A percentile compares a stretch with the other conserved stretches of the same genome.
These are phyloP conservation scores for Psilocybe azurescens DNA, from an alignment of 768 basidiomycete species.

Conservation along the genomic window DNA sequence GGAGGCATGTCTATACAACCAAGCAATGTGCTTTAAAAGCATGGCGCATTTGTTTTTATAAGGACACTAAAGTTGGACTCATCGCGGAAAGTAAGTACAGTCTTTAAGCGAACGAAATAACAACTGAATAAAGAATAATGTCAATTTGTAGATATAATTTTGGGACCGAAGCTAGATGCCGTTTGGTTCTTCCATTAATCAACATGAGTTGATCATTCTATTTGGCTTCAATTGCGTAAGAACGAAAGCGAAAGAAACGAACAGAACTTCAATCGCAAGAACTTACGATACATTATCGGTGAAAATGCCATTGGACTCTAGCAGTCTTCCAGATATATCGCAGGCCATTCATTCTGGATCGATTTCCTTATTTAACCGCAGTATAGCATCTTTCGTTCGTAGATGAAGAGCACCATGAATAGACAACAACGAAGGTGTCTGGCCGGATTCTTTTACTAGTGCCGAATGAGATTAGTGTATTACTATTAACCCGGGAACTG, in stretches of 20 bases:
- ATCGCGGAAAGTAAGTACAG: too few species aligned
- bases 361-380: background rate
- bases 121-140: too few species aligned
- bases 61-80: too few species aligned
- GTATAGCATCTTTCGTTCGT: background rate
- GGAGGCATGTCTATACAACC: too few species aligned
- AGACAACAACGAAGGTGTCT: background rate
- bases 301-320: background rate
- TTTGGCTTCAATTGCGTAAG: background rate
- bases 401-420: background rate
- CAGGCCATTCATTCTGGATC: background rate
- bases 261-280: background rate
- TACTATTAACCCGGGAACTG: too few species aligned
- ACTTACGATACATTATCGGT: background rate
- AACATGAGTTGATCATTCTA: background rate
- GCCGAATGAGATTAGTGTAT: too few species aligned
- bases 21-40: too few species aligned
- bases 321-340: background rate
- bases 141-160: too few species aligned
- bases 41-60: too few species aligned
- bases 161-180: too few species aligned
- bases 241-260: background rate
- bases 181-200: too few species aligned
- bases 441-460: background rate
- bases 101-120: too few species aligned